Evolutionary conservation across 2,329 filamentous ascomycete species (phyloP), one percentile per base, ranked within the genome.

Genomic region (Fusarium torulosum): DNA sequence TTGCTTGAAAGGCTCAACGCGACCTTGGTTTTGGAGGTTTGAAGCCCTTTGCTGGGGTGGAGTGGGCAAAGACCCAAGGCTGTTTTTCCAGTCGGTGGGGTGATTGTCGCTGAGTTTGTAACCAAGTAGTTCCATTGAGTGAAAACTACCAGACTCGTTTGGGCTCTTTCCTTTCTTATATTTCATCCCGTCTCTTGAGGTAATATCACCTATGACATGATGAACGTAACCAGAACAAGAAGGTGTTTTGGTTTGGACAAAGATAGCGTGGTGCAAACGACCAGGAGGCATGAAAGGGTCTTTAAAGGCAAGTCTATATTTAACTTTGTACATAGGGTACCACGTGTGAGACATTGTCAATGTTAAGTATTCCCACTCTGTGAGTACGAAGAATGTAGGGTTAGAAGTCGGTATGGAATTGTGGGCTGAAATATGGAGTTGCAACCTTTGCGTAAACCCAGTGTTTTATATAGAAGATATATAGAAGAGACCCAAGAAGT

Each of bases 131-230:
- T 58, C 14, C 7, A 29, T 44, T 11, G 4, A 44, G 6, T 45
- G 1, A 0, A 40, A 45, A 0, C 1, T 6, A 6, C 35, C 23
- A 1, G 21, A 10, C 0, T 54, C 5, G 1, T 15, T 14, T 0
- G 49, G 31, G 9, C n/a, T 17, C 2, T 45, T 15, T 9, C 20
- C 40, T 0, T 27, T 25, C 7, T 54, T 21, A 2, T 58, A 58
- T 19, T 1, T 25, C 38, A 57, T 57, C 6, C 49, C 40, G 1
- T 20, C 20, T 4, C 8, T 1, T 2, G 49, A 54, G 0, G 54
- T 58, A 4, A 40, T 11, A 14, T 58, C 31, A 9, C 40, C 20
- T 2, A 8, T 21, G 9, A 54, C 40, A 33, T 58, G 40, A 8
- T 45, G 45, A 0, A 38, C 19, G 1, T 13, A 20, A 1, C 49